These are phyloP conservation scores for Teratosphaeria pseudoeucalypti DNA, from an alignment of 2,329 filamentous ascomycete species.

Conservation along the genomic window DNA sequence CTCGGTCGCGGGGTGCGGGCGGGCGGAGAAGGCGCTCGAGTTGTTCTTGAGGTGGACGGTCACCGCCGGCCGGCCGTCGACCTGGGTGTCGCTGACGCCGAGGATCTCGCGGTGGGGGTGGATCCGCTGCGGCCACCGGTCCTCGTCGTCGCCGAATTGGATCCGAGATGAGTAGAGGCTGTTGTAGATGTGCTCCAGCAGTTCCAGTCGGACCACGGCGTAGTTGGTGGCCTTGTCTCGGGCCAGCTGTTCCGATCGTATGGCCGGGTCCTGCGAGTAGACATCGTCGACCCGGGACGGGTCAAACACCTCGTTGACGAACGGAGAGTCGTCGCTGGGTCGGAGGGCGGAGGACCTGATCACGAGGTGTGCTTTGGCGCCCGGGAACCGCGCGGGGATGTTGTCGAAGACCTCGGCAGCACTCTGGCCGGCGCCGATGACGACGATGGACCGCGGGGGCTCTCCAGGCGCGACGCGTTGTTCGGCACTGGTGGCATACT, in stretches of 20 bases:
- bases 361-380: conserved; percentile 64
- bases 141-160: conserved; percentile 55
- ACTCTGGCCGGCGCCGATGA: conserved; percentile 83
- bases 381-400: conserved; percentile 70
- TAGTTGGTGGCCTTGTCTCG: conserved; percentile 85
- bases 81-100: conserved; percentile 34
- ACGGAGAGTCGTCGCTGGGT: conserved; percentile 91
- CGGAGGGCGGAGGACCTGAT: conserved; percentile 76
- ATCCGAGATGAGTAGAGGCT: conserved; percentile 79
- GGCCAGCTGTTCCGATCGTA: conserved; percentile 51
- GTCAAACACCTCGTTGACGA: conserved; percentile 96
- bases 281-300: conserved; percentile 71
- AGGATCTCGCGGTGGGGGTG: conserved; percentile 57
- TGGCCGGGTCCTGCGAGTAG: conserved; percentile 54
- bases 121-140: conserved; percentile 73
- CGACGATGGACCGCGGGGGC: conserved; percentile 61
- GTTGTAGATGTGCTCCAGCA: conserved; percentile 83
- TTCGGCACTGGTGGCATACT: conserved; percentile 60
- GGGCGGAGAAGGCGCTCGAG: conserved; percentile 33
- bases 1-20: conserved; percentile 36
- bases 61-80: conserved; percentile 36
- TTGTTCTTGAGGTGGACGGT: conserved; percentile 49
- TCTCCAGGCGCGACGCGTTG: conserved; percentile 47
- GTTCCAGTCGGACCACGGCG: conserved; percentile 78
- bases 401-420: conserved; percentile 94